A percentile compares a stretch with the other conserved stretches of the same genome.
Conservation (phyloP, 1,284 basidiomycete species). For the Pascua guehoae region DNA sequence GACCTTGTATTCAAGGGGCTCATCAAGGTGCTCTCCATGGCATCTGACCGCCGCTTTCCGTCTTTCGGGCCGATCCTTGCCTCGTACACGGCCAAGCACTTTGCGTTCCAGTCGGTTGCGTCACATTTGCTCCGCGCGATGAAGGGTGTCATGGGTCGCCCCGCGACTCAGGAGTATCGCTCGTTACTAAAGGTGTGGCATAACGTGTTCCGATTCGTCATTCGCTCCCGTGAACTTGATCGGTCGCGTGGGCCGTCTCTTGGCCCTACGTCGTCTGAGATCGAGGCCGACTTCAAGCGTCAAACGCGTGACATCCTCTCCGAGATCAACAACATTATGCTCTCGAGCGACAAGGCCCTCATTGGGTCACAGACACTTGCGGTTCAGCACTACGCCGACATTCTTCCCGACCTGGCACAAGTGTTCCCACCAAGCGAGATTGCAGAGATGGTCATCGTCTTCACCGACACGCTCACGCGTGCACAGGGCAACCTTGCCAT, state of each 20-base stretch:
- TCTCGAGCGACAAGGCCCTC: slow-evolving; percentile 67
- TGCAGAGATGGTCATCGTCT: slow-evolving; percentile 74
- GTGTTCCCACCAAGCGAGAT: slow-evolving; percentile 77
- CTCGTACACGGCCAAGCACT: slow-evolving; percentile 87
- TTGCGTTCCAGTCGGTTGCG: slow-evolving; percentile 70
- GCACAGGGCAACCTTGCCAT: slow-evolving; percentile 81
- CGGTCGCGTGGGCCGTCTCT: slow-evolving; percentile 72
- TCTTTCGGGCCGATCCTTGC: slow-evolving; percentile 92
- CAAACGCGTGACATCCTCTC: slow-evolving; percentile 71
- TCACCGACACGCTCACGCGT: slow-evolving; percentile 76
- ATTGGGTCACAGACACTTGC: slow-evolving; percentile 94
- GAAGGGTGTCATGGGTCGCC: slow-evolving; percentile 73
- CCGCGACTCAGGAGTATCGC: slow-evolving; percentile 71
- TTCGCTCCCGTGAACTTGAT: slow-evolving; percentile 80
- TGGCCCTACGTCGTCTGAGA: slow-evolving; percentile 76
- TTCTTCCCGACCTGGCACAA: slow-evolving; percentile 79
- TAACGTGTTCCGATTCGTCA: slow-evolving; percentile 91
- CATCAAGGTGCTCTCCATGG: slow-evolving; percentile 82
- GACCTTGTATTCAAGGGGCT: slow-evolving; percentile 84
- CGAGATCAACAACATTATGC: slow-evolving; percentile 87
- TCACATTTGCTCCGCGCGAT: slow-evolving; percentile 80
- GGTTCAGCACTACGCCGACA: slow-evolving; percentile 88
- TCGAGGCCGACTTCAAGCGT: slow-evolving; percentile 79
- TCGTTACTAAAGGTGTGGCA: slow-evolving; percentile 92
- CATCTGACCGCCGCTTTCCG: slow-evolving; percentile 90